Base-by-base conservation (phyloP, 2,329 filamentous ascomycete species). In the Pseudogymnoascus sp. region DNA sequence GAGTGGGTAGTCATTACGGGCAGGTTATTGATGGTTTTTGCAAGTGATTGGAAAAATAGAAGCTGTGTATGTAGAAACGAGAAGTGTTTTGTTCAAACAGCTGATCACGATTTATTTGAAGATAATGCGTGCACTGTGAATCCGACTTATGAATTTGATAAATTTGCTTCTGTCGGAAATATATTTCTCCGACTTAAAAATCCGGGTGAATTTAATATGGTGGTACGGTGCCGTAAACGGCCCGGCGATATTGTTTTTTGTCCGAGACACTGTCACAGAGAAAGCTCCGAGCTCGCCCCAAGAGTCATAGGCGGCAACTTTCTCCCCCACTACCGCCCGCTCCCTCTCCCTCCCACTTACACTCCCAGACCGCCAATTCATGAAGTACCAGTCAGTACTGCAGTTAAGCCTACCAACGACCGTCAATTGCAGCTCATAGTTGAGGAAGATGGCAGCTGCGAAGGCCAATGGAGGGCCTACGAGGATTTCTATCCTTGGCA, bases 401-500 rank as follows among this genome's bases (percentile, higher is more conserved):
- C 51, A 34, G 51, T 57, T 36, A 57, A 57, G 16, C 51, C 51
- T 57, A 57, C 51, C 51, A 57, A 57, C 51, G 51, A 57, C 51
- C 51, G 51, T 57, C 28, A 34, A 57, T 57, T 57, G 51, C 51
- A 34, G 28, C 51, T 57, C 51, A 57, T 57, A 57, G 28, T 57
- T 34, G 51, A 57, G 25, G 28, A 61, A 39, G 19, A 61, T 61
- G 60, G 6, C 60, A 61, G 60, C 60, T 61, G 34, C 60, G 7
- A 61, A 2, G 36, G 60, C 60, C 63, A 65, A 65, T 63, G 39
- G 45, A 41, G 60, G 60, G 10, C 84, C 84, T 28, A 83, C 83
- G 61, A 77, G 79, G 74, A 92, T 98, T 73, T 82, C 85, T 37
- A 96, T 99, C 70, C 81, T 99, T 65, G 92, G 92, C 69, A 90